Percentiles rank a stretch among this genome's conserved stretches.
Evolutionary conservation across 2,329 filamentous ascomycete species (phyloP).

Genomic region (Elsinoe ampelina): DNA sequence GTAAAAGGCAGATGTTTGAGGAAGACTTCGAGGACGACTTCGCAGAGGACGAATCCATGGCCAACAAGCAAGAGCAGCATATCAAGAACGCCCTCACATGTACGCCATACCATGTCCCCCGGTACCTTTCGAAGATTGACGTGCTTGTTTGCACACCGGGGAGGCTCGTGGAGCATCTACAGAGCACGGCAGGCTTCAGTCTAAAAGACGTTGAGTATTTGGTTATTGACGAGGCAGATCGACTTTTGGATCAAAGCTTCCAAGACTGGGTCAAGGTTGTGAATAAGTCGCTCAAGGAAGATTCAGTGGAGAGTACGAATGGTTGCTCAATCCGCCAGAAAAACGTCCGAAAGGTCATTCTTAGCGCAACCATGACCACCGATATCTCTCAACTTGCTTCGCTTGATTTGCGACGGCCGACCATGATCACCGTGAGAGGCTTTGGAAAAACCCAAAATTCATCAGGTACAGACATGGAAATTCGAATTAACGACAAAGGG

Average conservation of each 20-base stretch:
- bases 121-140: conserved; percentile 65
- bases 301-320: conserved; percentile 34
- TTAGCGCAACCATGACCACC: conserved; percentile 86
- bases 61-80: conserved; percentile 19
- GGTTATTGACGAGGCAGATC: conserved; percentile 88
- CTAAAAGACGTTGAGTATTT: conserved; percentile 76
- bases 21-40: conserved; percentile 30
- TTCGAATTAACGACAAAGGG: conserved; percentile 24
- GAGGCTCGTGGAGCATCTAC: conserved; percentile 81
- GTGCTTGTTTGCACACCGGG: conserved; percentile 88
- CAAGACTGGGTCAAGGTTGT: conserved; percentile 79
- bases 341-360: conserved; percentile 65
- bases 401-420: conserved; percentile 63
- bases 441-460: conserved; percentile 21
- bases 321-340: conserved; percentile 19
- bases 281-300: conserved; percentile 41
- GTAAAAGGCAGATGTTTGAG: conserved; percentile 21
- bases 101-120: conserved; percentile 54
- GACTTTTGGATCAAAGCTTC: conserved; percentile 81
- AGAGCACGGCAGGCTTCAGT: conserved; percentile 71
- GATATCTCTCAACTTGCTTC: conserved; percentile 72
- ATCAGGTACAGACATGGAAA: conserved; percentile 18
- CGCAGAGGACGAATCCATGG: conserved; percentile 15
- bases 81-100: conserved; percentile 31
- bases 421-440: conserved; percentile 61